These are phyloP conservation scores for Albizia julibrissin DNA, from an alignment of 306 rosid genomes.

Conservation along the genomic window DNA sequence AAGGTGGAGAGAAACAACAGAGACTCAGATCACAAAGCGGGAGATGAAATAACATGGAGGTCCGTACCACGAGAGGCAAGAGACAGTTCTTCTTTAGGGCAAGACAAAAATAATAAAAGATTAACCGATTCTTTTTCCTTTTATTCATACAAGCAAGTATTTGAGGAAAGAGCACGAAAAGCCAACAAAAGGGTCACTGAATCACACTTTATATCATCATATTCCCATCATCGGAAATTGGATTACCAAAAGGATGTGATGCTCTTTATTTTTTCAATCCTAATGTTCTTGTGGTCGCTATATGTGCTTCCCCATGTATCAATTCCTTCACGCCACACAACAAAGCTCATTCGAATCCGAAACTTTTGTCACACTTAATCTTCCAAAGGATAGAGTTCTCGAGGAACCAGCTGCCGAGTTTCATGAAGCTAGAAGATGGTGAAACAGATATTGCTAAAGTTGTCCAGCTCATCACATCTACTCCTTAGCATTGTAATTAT, in stretches of 20 bases:
- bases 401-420: conserved; percentile 14
- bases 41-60: too few relatives aligned
- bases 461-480: neutral
- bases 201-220: conserved; percentile 21
- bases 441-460: neutral
- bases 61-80: too few relatives aligned
- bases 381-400: conserved; percentile 36
- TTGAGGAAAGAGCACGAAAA: too few relatives aligned
- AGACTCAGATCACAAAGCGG: too few relatives aligned
- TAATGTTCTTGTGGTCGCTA: conserved; percentile 32
- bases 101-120: too few relatives aligned
- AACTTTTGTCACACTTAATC: conserved; percentile 31
- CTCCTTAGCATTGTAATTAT: conserved; percentile 7
- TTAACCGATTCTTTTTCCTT: too few relatives aligned
- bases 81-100: too few relatives aligned
- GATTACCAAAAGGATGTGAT: conserved; percentile 40
- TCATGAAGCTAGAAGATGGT: neutral
- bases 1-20: too few relatives aligned
- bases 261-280: conserved; percentile 26
- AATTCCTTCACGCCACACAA: conserved; percentile 19
- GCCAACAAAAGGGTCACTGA: neutral
- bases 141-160: too few relatives aligned
- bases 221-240: conserved; percentile 32
- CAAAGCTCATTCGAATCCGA: conserved; percentile 25
- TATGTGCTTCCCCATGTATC: conserved; percentile 11